Conservation (phyloP, 2,329 filamentous ascomycete species). For the Pseudopyricularia cyperi region DNA sequence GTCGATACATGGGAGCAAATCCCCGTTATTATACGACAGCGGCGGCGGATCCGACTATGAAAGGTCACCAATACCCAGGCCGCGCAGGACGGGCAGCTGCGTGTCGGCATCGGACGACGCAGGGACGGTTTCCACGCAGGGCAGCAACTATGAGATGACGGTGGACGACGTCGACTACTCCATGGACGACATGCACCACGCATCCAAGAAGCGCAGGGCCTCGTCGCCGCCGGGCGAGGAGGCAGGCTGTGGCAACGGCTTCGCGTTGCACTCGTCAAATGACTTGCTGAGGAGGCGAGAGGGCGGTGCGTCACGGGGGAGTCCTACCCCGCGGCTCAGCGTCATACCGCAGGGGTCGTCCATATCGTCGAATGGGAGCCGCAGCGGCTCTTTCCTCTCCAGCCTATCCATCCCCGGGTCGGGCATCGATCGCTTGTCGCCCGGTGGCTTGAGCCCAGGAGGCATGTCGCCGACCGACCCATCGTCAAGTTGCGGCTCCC, state of each 20-base stretch:
- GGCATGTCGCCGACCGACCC: constrained; percentile 34
- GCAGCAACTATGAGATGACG: constrained; percentile 33
- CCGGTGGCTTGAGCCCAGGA: constrained; percentile 30
- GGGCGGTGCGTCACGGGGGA: constrained; percentile 28
- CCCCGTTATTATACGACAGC: neutral
- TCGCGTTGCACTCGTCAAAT: constrained; percentile 19
- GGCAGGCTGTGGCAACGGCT: constrained; percentile 21
- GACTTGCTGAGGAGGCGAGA: constrained; percentile 37
- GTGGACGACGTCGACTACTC: constrained; percentile 34
- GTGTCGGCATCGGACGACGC: constrained; percentile 27
- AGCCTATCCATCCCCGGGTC: constrained; percentile 29
- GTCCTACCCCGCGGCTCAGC: constrained; percentile 36
- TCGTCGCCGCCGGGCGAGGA: constrained; percentile 40
- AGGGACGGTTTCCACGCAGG: constrained; percentile 24
- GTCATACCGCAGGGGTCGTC: constrained; percentile 32
- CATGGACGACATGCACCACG: constrained; percentile 26
- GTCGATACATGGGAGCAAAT: neutral
- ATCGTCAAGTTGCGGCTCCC: constrained; percentile 26
- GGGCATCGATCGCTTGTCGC: constrained; percentile 23
- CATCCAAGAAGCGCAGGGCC: constrained; percentile 39
- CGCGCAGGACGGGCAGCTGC: constrained; percentile 35
- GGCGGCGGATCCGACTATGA: constrained; percentile 24
- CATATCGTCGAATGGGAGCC: constrained; percentile 24
- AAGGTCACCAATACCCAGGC: constrained; percentile 29
- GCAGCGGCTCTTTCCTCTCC: constrained; percentile 35